Percentiles rank a stretch among this genome's conserved stretches.
Evolutionary conservation across 441 rosid species (phyloP).

Genomic region (Populus hybrid): DNA sequence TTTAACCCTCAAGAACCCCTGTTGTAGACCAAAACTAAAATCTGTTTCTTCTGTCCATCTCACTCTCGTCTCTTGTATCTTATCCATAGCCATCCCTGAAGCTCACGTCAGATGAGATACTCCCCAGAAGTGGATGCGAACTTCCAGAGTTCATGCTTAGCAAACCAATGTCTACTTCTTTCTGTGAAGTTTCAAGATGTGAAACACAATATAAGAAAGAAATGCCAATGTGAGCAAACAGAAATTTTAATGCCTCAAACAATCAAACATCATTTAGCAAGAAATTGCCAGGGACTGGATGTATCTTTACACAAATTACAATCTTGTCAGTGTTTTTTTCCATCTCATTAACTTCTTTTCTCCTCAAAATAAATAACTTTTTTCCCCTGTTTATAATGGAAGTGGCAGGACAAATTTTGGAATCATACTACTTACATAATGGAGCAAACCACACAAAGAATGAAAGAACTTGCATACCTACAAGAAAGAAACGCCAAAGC

Average conservation of each 20-base stretch:
- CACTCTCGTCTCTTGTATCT: neutral
- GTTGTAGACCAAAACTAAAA: neutral
- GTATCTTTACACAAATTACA: slow-evolving; percentile 15
- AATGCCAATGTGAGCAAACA: neutral
- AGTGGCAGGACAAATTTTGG: neutral
- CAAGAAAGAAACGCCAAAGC: slow-evolving; percentile 2
- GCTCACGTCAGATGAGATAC: too few relatives aligned
- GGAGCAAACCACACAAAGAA: slow-evolving; percentile 27
- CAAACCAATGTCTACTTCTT: neutral
- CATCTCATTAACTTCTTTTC: slow-evolving; percentile 6
- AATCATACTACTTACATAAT: slow-evolving; percentile 7
- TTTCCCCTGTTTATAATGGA: slow-evolving; percentile 4
- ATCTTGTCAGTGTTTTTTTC: slow-evolving; percentile 6
- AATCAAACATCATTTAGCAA: too few relatives aligned
- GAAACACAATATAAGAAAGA: neutral
- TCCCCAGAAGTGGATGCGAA: neutral
- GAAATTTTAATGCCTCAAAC: too few relatives aligned
- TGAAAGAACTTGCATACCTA: slow-evolving; percentile 7
- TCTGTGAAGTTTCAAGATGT: neutral
- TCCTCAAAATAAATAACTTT: neutral
- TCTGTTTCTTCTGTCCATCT: neutral
- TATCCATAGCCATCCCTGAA: neutral
- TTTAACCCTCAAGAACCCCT: neutral
- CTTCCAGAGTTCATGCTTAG: neutral
- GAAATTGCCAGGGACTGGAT: neutral